phyloP scores from a whole-genome alignment of 495 filamentous ascomycete genomes.

The Penicillium canescens region DNA sequence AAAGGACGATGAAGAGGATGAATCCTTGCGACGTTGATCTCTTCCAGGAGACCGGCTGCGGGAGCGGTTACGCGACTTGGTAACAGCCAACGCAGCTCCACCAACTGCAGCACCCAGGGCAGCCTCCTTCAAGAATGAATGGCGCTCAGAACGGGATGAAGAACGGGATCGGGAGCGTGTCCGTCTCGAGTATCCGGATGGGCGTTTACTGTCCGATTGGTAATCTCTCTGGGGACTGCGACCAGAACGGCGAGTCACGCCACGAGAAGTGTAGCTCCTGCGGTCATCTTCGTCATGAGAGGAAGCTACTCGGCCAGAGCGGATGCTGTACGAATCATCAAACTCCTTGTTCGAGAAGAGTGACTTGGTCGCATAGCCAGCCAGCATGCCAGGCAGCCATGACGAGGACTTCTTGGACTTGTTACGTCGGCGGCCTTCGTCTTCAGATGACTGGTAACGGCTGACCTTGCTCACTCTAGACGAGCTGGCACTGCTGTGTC shows the following conservation, averaged over 20 bases:
- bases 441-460: slow-evolving; percentile 58
- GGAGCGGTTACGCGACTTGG: slow-evolving; percentile 29
- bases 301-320: slow-evolving; percentile 42
- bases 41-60: slow-evolving; percentile 34
- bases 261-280: slow-evolving; percentile 46
- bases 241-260: slow-evolving; percentile 35
- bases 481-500: slow-evolving; percentile 39
- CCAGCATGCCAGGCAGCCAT: slow-evolving; percentile 56
- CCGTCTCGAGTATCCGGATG: slow-evolving; percentile 14
- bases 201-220: slow-evolving; percentile 22
- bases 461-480: slow-evolving; percentile 56
- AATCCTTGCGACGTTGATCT: slow-evolving; percentile 31
- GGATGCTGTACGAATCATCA: slow-evolving; percentile 60
- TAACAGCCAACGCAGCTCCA: slow-evolving; percentile 34
- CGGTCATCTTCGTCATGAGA: slow-evolving; percentile 41
- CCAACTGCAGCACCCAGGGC: slow-evolving; percentile 51
- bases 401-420: slow-evolving; percentile 41
- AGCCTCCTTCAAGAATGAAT: slow-evolving; percentile 42
- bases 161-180: slow-evolving; percentile 50
- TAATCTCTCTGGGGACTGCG: slow-evolving; percentile 34
- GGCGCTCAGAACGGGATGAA: slow-evolving; percentile 36
- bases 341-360: slow-evolving; percentile 55
- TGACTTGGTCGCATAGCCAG: slow-evolving; percentile 55
- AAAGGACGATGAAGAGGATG: slow-evolving; percentile 37
- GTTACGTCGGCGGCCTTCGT: slow-evolving; percentile 48